Conservation (phyloP, 2,329 filamentous ascomycete species). For the Trichoderma atroviride region DNA sequence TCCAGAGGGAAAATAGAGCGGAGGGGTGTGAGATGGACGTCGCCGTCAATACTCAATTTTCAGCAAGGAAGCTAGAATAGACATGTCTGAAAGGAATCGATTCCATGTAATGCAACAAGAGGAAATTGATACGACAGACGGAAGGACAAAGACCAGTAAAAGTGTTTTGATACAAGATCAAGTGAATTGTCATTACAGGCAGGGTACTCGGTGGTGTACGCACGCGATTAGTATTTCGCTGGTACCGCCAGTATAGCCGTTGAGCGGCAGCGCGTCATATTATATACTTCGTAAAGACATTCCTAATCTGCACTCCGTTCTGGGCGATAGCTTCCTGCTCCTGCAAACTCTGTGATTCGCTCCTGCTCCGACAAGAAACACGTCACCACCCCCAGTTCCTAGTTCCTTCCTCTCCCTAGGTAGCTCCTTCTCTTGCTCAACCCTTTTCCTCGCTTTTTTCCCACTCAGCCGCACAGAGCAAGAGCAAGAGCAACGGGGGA, state of each 20-base stretch:
- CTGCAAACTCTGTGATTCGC: not conserved
- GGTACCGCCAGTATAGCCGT: not conserved
- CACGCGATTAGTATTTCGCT: not conserved
- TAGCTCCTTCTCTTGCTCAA: not conserved
- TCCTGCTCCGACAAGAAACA: not conserved
- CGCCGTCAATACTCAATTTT: no score
- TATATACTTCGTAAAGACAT: not conserved
- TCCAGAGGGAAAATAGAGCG: no score
- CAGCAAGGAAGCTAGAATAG: no score
- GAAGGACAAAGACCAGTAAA: no score
- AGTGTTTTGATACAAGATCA: not conserved
- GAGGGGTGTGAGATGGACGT: no score
- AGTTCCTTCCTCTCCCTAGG: not conserved
- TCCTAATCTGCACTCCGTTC: not conserved
- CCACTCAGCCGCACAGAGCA: not conserved
- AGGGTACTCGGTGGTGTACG: not conserved
- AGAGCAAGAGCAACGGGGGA: not conserved
- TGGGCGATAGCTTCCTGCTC: not conserved
- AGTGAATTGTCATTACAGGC: not conserved
- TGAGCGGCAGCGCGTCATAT: not conserved
- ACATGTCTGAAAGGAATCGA: not conserved
- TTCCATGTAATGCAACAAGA: not conserved
- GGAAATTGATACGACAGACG: no score
- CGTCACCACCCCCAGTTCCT: not conserved
- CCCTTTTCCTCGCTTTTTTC: not conserved